Percentiles rank a stretch among this genome's conserved stretches.
These are phyloP conservation scores for peach (Prunus persica) DNA, from an alignment of 306 rosid species.

Conservation along the genomic window Prunus_persica_NCBIv2 NC_034012.1:19732501-19733000, in stretches of 20 bases:
- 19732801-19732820: constrained; percentile 38
- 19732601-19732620: constrained; percentile 60
- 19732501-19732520: neutral
- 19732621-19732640: constrained; percentile 36
- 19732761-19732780: neutral
- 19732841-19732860: constrained; percentile 85
- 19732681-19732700: constrained; percentile 58
- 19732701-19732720: constrained; percentile 8
- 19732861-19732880: constrained; percentile 68
- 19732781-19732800: constrained; percentile 32
- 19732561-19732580: constrained; percentile 48
- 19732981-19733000: neutral
- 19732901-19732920: constrained; percentile 20
- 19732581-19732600: constrained; percentile 10
- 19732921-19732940: constrained; percentile 26
- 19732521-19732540: constrained; percentile 38
- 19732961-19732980: too few relatives aligned
- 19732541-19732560: neutral
- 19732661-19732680: constrained; percentile 45
- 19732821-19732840: constrained; percentile 73
- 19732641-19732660: neutral
- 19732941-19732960: neutral
- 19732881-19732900: constrained; percentile 55
- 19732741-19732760: neutral
- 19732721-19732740: constrained; percentile 16